A percentile compares a stretch with the other conserved stretches of the same genome.
phyloP scores from a whole-genome alignment of 2,329 filamentous ascomycete species.

The Leptoxyphium fumago region DNA sequence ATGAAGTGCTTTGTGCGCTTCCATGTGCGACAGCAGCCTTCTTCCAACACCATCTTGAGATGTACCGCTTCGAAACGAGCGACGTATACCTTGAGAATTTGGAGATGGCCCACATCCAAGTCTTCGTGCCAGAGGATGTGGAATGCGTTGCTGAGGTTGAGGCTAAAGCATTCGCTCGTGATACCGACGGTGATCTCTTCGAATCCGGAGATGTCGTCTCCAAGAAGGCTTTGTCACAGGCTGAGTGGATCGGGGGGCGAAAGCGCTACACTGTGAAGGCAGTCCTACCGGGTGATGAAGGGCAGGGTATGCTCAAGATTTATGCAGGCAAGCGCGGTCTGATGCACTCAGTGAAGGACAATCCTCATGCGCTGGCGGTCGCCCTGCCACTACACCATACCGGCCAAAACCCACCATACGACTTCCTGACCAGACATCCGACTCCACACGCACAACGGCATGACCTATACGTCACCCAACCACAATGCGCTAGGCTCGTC shows the following conservation, averaged over 20 bases:
- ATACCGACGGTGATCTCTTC: constrained; percentile 72
- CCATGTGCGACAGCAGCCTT: constrained; percentile 76
- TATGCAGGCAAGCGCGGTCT: constrained; percentile 89
- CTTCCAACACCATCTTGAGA: constrained; percentile 66
- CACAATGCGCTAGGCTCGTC: constrained; percentile 76
- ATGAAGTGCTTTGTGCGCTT: constrained; percentile 72
- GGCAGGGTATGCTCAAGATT: constrained; percentile 71
- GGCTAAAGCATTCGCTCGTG: constrained; percentile 58
- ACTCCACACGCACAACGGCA: constrained; percentile 96
- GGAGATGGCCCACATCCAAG: constrained; percentile 80
- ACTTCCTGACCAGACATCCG: constrained; percentile 83
- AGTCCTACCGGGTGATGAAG: constrained; percentile 79
- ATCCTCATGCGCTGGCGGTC: constrained; percentile 80
- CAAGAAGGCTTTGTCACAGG: constrained; percentile 79
- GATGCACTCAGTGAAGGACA: constrained; percentile 96
- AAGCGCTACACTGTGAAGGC: constrained; percentile 94
- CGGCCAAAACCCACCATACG: constrained; percentile 85
- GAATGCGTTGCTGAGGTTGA: constrained; percentile 90
- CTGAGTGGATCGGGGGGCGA: constrained; percentile 73
- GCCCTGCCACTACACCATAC: constrained; percentile 80
- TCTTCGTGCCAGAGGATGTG: constrained; percentile 76
- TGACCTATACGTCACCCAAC: constrained; percentile 92
- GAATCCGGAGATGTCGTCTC: constrained; percentile 77
- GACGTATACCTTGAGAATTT: constrained; percentile 74
- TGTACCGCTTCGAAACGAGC: constrained; percentile 85